Percentiles rank a stretch among this genome's conserved stretches.
Conservation (phyloP, 116 monocot species). For the Dioscorea cayenensis region DNA sequence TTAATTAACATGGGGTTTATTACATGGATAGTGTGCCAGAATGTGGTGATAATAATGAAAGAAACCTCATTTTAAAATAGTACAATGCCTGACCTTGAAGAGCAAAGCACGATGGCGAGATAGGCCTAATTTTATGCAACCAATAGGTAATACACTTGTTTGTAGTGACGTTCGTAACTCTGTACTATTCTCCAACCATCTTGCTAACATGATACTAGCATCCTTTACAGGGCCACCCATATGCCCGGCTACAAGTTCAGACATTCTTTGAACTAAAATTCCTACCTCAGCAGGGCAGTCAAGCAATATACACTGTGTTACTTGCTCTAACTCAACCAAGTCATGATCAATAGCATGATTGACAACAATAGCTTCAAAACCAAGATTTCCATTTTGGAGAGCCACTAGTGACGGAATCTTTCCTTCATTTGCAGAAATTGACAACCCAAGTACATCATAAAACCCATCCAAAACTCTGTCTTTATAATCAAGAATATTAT, state of each 20-base stretch:
- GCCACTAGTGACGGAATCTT: constrained; percentile 83
- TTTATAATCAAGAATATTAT: constrained; percentile 86
- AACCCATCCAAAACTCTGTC: constrained; percentile 95
- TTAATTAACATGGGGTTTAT: background rate
- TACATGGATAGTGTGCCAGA: background rate
- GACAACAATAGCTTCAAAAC: constrained; percentile 92
- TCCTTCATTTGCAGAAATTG: constrained; percentile 36
- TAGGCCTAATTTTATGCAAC: constrained; percentile 71
- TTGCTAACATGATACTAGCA: constrained; percentile 73
- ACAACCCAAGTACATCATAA: constrained; percentile 78
- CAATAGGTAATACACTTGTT: constrained; percentile 88
- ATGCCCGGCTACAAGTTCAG: constrained; percentile 83
- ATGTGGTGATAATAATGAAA: background rate
- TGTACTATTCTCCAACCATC: constrained; percentile 81
- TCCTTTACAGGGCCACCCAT: constrained; percentile 97
- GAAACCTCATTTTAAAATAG: background rate
- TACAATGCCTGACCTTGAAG: constrained; percentile 63
- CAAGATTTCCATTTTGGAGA: constrained; percentile 87
- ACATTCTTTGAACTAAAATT: constrained; percentile 76
- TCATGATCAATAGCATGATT: constrained; percentile 66
- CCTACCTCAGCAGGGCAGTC: constrained; percentile 52
- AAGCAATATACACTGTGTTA: constrained; percentile 77
- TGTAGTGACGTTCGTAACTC: constrained; percentile 69
- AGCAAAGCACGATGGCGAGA: constrained; percentile 95
- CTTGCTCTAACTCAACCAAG: constrained; percentile 80